These are phyloP conservation scores for Plasmodium falciparum DNA, from an alignment of 169 alveolate species.

Conservation along the genomic window DNA sequence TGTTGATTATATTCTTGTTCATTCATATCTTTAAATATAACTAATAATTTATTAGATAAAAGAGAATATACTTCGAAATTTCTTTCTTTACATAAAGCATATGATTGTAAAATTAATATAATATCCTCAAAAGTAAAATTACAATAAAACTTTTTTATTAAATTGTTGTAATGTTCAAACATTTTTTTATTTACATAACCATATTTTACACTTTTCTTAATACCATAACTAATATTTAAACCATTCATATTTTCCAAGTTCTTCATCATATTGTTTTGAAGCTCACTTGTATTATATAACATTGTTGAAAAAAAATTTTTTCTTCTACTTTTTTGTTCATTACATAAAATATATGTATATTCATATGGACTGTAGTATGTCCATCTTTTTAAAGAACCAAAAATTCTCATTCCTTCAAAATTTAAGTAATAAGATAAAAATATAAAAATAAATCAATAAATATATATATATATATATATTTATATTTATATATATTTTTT, in stretches of 20 bases:
- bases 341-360: too few relatives aligned
- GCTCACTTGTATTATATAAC: too few relatives aligned
- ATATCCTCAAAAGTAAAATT: slow-evolving; percentile 28
- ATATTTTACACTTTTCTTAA: slow-evolving; percentile 68
- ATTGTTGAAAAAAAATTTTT: slow-evolving; percentile 6
- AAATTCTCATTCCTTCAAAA: too few relatives aligned
- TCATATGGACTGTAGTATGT: too few relatives aligned
- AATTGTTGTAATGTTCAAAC: slow-evolving; percentile 41
- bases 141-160: slow-evolving; percentile 22
- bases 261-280: slow-evolving; percentile 17
- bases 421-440: too few relatives aligned
- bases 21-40: slow-evolving; percentile 26
- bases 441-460: slow-evolving; percentile 6
- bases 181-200: slow-evolving; percentile 63
- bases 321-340: neutral
- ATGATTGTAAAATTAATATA: slow-evolving; percentile 50
- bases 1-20: neutral
- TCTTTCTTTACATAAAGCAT: slow-evolving; percentile 73
- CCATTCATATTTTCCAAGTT: slow-evolving; percentile 18
- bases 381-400: too few relatives aligned
- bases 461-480: neutral
- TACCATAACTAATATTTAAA: slow-evolving; percentile 38
- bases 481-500: neutral
- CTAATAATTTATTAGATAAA: slow-evolving; percentile 36
- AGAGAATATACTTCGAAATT: slow-evolving; percentile 58